Percentiles rank a stretch among this genome's conserved stretches.
These are phyloP conservation scores for Cairneyella variabilis DNA, from an alignment of 495 filamentous ascomycete species.

Conservation along the genomic window DNA sequence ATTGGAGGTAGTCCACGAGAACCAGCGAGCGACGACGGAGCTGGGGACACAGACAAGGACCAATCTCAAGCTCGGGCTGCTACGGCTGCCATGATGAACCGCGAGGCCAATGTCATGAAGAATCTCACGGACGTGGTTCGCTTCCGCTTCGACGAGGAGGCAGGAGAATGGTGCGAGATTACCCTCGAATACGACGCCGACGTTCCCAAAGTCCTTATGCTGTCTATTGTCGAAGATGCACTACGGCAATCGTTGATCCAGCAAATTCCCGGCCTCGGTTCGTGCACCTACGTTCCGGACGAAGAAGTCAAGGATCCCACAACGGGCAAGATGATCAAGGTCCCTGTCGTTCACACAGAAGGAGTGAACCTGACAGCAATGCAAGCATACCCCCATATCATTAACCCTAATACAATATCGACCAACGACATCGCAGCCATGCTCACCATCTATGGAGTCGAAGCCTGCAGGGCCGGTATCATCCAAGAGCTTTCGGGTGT, in stretches of 20 bases:
- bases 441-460: conserved; percentile 83
- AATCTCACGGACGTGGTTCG: conserved; percentile 59
- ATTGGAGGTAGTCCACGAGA: conserved; percentile 48
- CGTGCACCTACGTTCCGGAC: conserved; percentile 64
- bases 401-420: conserved; percentile 81
- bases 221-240: conserved; percentile 79
- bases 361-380: conserved; percentile 89
- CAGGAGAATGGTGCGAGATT: conserved; percentile 72
- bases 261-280: conserved; percentile 69
- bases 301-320: conserved; percentile 52
- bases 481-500: conserved; percentile 82
- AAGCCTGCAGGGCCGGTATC: conserved; percentile 83
- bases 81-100: conserved; percentile 38
- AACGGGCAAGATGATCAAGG: conserved; percentile 42
- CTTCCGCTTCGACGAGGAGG: conserved; percentile 76
- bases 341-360: conserved; percentile 65
- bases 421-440: conserved; percentile 92
- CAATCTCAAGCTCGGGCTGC: conserved; percentile 20
- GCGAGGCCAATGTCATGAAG: conserved; percentile 64
- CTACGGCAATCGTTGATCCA: conserved; percentile 78
- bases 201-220: conserved; percentile 87
- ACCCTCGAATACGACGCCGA: conserved; percentile 76
- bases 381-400: conserved; percentile 78
- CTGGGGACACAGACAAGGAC: conserved; percentile 30
- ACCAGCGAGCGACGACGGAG: conserved; percentile 40